Percentiles rank a stretch among this genome's conserved stretches.
Evolutionary conservation across 495 filamentous ascomycete genomes (phyloP).

Genomic region (Penicillium atrosanguineum): DNA sequence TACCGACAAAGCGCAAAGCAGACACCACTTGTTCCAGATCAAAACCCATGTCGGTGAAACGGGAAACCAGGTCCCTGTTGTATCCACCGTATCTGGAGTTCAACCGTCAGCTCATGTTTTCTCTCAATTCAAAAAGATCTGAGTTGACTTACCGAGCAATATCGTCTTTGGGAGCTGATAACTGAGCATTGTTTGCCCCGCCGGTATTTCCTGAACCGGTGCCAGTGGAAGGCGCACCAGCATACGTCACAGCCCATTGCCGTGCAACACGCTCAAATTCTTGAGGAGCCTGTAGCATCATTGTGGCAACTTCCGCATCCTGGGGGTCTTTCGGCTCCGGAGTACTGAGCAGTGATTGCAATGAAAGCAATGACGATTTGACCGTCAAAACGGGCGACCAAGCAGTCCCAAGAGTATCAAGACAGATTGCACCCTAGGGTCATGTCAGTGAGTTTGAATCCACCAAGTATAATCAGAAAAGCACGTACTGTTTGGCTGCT

Average conservation of each 20-base stretch:
- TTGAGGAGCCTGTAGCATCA: slow-evolving; percentile 76
- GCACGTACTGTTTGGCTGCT: slow-evolving; percentile 84
- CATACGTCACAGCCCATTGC: slow-evolving; percentile 86
- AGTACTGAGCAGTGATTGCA: slow-evolving; percentile 88
- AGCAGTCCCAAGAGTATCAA: slow-evolving; percentile 83
- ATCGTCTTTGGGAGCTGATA: slow-evolving; percentile 24
- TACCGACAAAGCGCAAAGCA: slow-evolving; percentile 78
- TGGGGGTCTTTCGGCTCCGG: slow-evolving; percentile 97
- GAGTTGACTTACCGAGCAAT: slow-evolving; percentile 39
- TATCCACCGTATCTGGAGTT: slow-evolving; percentile 78
- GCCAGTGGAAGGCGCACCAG: slow-evolving; percentile 66
- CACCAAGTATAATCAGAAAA: neutral
- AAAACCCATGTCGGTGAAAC: slow-evolving; percentile 94
- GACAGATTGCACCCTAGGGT: slow-evolving; percentile 87
- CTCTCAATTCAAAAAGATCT: neutral
- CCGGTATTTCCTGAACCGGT: slow-evolving; percentile 41
- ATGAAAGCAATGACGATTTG: slow-evolving; percentile 87
- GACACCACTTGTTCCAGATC: slow-evolving; percentile 83
- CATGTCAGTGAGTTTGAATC: neutral
- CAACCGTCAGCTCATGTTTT: neutral
- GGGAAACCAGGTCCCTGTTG: slow-evolving; percentile 78
- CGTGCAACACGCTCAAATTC: slow-evolving; percentile 80
- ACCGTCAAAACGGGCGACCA: slow-evolving; percentile 97
- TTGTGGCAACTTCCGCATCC: slow-evolving; percentile 90
- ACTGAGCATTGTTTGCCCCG: slow-evolving; percentile 35